Evolutionary conservation across 495 filamentous ascomycete genomes (phyloP).

Genomic region (Hypoxylon fragiforme): DNA sequence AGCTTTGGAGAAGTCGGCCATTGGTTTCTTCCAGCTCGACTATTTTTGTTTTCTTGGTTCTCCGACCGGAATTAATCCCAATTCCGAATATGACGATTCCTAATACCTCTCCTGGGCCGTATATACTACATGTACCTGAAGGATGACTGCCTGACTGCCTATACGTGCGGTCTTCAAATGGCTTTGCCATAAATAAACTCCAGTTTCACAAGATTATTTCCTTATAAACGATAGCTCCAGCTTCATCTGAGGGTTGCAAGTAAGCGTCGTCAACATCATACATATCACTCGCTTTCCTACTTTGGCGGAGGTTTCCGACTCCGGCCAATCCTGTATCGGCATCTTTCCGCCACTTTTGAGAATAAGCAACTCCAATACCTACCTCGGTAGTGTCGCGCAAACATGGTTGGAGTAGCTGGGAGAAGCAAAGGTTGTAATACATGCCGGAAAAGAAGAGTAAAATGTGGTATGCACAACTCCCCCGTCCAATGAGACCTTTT

Average conservation of each 20-base stretch:
- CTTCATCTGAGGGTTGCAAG: constrained; percentile 1
- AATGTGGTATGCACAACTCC: constrained; percentile 32
- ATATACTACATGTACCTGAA: neutral
- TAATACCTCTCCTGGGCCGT: neutral
- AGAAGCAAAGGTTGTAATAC: constrained; percentile 41
- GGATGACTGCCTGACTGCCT: no score
- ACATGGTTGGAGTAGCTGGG: constrained; percentile 38
- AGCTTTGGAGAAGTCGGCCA: no score
- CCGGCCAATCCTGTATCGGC: neutral
- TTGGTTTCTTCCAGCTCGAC: constrained; percentile 6
- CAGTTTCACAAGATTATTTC: neutral
- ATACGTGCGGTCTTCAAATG: no score
- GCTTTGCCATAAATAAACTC: constrained; percentile 3
- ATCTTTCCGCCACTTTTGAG: neutral
- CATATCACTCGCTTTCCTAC: neutral
- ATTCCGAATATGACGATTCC: constrained; percentile 13
- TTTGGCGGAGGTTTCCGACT: neutral
- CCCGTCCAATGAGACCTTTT: neutral
- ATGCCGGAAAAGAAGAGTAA: constrained; percentile 34
- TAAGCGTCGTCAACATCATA: neutral
- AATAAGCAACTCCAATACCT: neutral
- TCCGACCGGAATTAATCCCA: constrained; percentile 21
- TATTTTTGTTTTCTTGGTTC: constrained; percentile 27
- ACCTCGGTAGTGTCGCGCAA: no score
- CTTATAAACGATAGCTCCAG: constrained; percentile 2